phyloP scores from a whole-genome alignment of 2,329 filamentous ascomycete species.

The Claviceps paspali region DNA sequence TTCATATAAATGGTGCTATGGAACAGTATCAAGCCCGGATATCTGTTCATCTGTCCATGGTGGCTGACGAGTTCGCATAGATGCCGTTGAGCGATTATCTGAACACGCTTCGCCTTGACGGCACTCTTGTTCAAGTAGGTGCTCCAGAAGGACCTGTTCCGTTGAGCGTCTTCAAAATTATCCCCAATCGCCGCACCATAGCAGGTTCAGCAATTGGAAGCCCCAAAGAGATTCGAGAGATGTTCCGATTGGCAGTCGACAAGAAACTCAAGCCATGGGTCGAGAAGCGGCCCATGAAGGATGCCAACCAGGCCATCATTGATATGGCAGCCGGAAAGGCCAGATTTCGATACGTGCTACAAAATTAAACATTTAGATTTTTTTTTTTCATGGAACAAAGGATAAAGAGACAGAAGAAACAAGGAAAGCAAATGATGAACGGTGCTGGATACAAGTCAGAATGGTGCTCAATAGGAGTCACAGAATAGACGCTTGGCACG shows the following conservation, averaged over 20 bases:
- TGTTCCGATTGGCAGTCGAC: constrained; percentile 40
- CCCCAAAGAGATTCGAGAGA: constrained; percentile 42
- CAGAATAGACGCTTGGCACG: too few relatives aligned
- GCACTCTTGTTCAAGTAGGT: constrained; percentile 51
- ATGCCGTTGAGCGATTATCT: constrained; percentile 51
- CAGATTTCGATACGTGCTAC: constrained; percentile 30
- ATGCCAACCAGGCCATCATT: constrained; percentile 39
- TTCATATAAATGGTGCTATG: too few relatives aligned
- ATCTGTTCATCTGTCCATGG: too few relatives aligned
- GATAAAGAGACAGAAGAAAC: too few relatives aligned
- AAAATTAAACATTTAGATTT: constrained; percentile 17
- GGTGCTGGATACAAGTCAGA: too few relatives aligned
- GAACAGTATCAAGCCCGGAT: too few relatives aligned
- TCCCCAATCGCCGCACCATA: constrained; percentile 35
- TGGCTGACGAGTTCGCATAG: constrained; percentile 3
- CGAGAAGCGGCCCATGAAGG: constrained; percentile 36
- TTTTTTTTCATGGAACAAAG: too few relatives aligned
- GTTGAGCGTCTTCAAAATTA: constrained; percentile 28
- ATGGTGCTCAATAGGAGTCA: too few relatives aligned
- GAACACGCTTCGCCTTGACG: constrained; percentile 39
- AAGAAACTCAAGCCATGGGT: constrained; percentile 42
- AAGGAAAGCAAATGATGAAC: too few relatives aligned
- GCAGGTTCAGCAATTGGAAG: constrained; percentile 31
- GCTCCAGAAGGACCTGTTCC: constrained; percentile 10
- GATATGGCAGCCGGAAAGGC: constrained; percentile 40